A percentile compares a stretch with the other conserved stretches of the same genome.
Evolutionary conservation across 345 rosid species (phyloP).

Genomic region (Brassica carinata): DNA sequence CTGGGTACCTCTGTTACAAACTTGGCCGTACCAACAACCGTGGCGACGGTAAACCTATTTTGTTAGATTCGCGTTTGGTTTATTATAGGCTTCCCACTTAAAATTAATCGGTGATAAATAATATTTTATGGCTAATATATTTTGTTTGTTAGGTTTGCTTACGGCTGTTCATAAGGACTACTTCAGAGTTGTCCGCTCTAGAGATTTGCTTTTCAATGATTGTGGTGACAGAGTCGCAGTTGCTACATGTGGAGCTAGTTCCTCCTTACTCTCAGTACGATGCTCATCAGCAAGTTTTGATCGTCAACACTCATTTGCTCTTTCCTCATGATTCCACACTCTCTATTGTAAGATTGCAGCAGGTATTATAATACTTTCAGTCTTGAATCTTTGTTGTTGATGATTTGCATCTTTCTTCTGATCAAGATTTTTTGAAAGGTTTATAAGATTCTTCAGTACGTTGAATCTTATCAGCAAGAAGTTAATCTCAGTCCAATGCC

Average conservation of each 20-base stretch:
- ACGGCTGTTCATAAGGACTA: conserved; percentile 80
- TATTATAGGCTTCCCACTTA: too few species aligned
- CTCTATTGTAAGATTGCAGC: conserved; percentile 71
- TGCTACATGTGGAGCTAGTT: conserved; percentile 64
- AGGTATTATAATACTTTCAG: conserved; percentile 39
- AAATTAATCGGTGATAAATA: too few species aligned
- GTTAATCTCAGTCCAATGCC: conserved; percentile 70
- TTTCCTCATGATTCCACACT: conserved; percentile 89
- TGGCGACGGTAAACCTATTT: conserved; percentile 66
- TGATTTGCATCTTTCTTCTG: not conserved
- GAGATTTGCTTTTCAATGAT: conserved; percentile 74
- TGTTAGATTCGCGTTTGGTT: too few species aligned
- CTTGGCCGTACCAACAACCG: conserved; percentile 93
- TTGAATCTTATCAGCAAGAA: conserved; percentile 81
- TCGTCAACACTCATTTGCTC: conserved; percentile 89
- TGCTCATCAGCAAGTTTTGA: conserved; percentile 58
- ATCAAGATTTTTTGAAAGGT: conserved; percentile 50
- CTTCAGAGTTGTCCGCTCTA: conserved; percentile 69
- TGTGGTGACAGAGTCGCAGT: conserved; percentile 79
- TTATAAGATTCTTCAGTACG: conserved; percentile 76
- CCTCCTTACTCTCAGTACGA: conserved; percentile 50
- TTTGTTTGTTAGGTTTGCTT: conserved; percentile 48
- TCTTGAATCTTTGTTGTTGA: not conserved
- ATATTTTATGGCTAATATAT: too few species aligned
- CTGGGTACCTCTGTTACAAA: conserved; percentile 78